Percentiles rank a stretch among this genome's conserved stretches.
Conservation (phyloP, 257 asterid species). For the Plantago major region DNA sequence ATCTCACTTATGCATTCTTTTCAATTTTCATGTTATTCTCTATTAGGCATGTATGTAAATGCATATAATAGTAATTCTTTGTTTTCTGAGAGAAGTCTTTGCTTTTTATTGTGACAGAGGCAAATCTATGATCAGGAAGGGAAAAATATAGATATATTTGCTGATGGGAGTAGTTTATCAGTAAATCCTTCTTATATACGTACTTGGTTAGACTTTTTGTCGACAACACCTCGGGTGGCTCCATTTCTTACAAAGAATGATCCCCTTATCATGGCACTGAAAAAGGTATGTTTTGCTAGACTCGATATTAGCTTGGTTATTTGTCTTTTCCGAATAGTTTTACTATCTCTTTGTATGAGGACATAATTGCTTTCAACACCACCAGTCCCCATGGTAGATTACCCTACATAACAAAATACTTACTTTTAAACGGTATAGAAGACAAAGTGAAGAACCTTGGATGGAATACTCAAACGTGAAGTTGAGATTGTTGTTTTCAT, state of each 20-base stretch:
- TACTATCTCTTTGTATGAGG: neutral
- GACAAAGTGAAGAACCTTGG: too few relatives aligned
- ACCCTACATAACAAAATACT: too few relatives aligned
- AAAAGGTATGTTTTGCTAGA: constrained; percentile 46
- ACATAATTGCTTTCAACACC: too few relatives aligned
- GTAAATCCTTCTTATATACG: constrained; percentile 72
- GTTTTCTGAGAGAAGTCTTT: constrained; percentile 18
- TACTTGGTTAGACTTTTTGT: constrained; percentile 79
- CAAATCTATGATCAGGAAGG: constrained; percentile 64
- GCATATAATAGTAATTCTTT: neutral
- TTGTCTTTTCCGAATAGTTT: constrained; percentile 2
- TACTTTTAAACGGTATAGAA: too few relatives aligned
- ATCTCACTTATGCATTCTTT: constrained; percentile 3
- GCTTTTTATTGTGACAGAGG: constrained; percentile 43
- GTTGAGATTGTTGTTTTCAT: too few relatives aligned
- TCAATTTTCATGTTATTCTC: neutral
- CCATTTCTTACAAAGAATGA: constrained; percentile 38
- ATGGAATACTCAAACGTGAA: too few relatives aligned
- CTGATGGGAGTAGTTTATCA: constrained; percentile 79
- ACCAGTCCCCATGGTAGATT: too few relatives aligned
- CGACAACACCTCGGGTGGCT: constrained; percentile 76
- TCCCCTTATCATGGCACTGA: constrained; percentile 67
- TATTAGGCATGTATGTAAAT: constrained; percentile 5
- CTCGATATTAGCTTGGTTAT: constrained; percentile 7
- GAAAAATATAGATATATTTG: constrained; percentile 56